Base-by-base conservation (phyloP, 2,329 filamentous ascomycete species). In the Coniochaeta sp. region DNA sequence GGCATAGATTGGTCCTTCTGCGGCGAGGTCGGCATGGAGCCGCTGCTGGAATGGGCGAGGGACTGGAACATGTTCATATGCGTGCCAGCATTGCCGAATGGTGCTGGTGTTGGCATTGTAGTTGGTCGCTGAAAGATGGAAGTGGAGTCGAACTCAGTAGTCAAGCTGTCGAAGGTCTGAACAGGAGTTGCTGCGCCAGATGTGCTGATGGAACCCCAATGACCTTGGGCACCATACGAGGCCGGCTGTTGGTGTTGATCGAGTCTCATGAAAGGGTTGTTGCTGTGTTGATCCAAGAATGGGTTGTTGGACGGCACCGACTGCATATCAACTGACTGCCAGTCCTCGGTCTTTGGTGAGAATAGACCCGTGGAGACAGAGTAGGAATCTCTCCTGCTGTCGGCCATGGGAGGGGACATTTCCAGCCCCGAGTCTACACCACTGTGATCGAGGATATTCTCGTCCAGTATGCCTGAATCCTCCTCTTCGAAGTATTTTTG, bases 171-270 rank as follows among this genome's bases (percentile, higher is more conserved):
- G 68, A 90, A 89, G 58, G 85, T 79, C 62, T 85, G 86, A 62
- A 91, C 85, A 17, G 89, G 89, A 7, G 90, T 93, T 72, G 86
- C 88, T 63, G 90, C 84, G 58, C 86, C 89, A 28, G 89, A 89
- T 67, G 78, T 81, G 57, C 85, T 78, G n/a, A 56, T 24, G 34
- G 54, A 56, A n/a, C 54, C 54, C 89, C 89, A 93, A 63, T 78
- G 70, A 44, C 75, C 54, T 68, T 76, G 78, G 67, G 62, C 71
- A 59, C 71, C 68, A 58, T 75, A 75, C 19, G 72, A 72, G 17
- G 73, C 74, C 62, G 67, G 63, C 44, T 62, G 63, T 22, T 64
- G 81, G 59, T 72, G 71, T 63, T 81, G 78, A 60, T 84, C 81
- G 64, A 88, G 78, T 62, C 85, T 84, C 76, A 87, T 82, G 77